phyloP scores from a whole-genome alignment of 495 filamentous ascomycete genomes.

The Glutinoglossum americanum region DNA sequence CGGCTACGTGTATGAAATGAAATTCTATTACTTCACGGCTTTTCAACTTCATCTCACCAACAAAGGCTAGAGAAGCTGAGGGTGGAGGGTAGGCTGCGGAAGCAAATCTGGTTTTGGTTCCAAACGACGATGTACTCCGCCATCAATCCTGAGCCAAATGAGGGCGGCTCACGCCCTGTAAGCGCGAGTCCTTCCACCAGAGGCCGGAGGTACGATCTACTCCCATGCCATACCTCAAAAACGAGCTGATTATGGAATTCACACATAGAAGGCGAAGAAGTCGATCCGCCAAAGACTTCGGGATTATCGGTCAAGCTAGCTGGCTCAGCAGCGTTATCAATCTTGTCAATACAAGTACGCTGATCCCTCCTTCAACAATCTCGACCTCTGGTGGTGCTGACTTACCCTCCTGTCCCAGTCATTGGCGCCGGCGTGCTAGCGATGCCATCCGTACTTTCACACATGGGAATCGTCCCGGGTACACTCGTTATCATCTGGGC shows the following conservation, averaged over 20 bases:
- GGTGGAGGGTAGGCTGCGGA: not conserved
- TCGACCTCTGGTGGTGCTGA: conserved; percentile 6
- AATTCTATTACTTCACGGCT: not conserved
- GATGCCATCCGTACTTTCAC: conserved; percentile 81
- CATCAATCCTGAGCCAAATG: conserved; percentile 15
- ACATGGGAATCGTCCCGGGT: conserved; percentile 74
- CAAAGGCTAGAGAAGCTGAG: not conserved
- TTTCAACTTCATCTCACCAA: not conserved
- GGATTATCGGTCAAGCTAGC: conserved; percentile 47
- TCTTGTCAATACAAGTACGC: conserved; percentile 75
- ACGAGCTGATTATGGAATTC: not conserved
- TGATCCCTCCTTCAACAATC: conserved; percentile 1
- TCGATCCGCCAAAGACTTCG: conserved; percentile 29
- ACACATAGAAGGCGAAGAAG: conserved; percentile 1
- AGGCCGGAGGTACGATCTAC: conserved; percentile 13
- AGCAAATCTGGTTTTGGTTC: not conserved
- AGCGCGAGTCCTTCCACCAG: conserved; percentile 18
- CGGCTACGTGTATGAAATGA: not conserved
- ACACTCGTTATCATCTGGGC: conserved; percentile 77
- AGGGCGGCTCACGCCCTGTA: conserved; percentile 15
- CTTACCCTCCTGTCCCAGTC: conserved; percentile 27
- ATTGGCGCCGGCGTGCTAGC: conserved; percentile 85
- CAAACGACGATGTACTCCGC: conserved; percentile 20
- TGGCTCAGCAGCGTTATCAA: conserved; percentile 90
- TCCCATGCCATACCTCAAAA: not conserved